Percentiles rank a stretch among this genome's conserved stretches.
These are phyloP conservation scores for Diaporthe sp. DNA, from an alignment of 2,329 filamentous ascomycete genomes.

Conservation along the genomic window DNA sequence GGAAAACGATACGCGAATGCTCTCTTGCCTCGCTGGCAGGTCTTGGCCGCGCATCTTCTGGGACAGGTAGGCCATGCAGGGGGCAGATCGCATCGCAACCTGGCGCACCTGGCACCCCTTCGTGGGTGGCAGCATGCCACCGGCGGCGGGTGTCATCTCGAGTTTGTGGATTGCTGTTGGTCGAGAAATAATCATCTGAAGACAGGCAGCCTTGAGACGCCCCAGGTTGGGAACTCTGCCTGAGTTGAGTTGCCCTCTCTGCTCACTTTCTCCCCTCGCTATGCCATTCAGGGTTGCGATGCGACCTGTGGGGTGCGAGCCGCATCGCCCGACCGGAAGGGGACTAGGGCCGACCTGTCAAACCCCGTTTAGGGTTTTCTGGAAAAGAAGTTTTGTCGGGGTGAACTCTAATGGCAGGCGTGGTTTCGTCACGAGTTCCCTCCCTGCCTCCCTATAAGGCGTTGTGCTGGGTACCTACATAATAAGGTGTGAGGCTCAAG, in stretches of 20 bases:
- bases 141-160: constrained; percentile 20
- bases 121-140: neutral
- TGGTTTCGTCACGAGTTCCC: constrained; percentile 17
- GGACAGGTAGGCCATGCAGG: constrained; percentile 6
- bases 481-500: constrained; percentile 19
- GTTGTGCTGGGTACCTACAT: no score
- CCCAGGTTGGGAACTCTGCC: constrained; percentile 14
- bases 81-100: constrained; percentile 1
- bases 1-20: constrained; percentile 17
- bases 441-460: neutral
- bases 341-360: constrained; percentile 25
- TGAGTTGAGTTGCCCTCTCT: neutral
- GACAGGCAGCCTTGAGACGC: neutral
- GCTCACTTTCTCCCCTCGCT: neutral
- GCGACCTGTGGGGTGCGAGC: neutral
- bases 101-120: neutral
- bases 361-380: constrained; percentile 13
- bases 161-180: neutral
- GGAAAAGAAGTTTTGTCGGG: constrained; percentile 17
- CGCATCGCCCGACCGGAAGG: constrained; percentile 8
- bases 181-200: neutral
- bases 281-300: constrained; percentile 22
- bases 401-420: constrained; percentile 12
- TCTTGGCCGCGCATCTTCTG: constrained; percentile 20
- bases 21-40: constrained; percentile 5